Conservation (phyloP, 371 early-diverging fungal species). For the Batrachochytrium dendrobatidis region DNA sequence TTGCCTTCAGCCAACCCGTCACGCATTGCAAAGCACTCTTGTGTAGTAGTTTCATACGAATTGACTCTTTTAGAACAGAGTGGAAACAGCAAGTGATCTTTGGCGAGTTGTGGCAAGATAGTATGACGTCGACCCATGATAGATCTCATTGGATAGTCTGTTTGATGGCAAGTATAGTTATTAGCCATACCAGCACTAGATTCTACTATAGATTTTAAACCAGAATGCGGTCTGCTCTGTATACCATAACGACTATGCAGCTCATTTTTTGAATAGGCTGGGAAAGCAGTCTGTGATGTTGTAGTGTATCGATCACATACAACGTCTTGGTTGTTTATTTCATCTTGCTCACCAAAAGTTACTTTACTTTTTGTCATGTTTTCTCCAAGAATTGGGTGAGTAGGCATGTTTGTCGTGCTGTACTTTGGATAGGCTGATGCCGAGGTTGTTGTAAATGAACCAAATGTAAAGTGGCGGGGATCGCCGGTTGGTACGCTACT, state of each 20-base stretch:
- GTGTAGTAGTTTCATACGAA: constrained; percentile 19
- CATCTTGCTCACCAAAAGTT: constrained; percentile 15
- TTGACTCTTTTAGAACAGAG: neutral
- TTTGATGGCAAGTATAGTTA: constrained; percentile 8
- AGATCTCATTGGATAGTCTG: neutral
- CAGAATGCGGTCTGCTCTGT: neutral
- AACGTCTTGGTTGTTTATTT: neutral
- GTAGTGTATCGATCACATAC: constrained; percentile 8
- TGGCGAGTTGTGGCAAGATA: constrained; percentile 6
- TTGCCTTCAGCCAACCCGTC: constrained; percentile 11
- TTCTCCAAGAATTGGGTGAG: constrained; percentile 28
- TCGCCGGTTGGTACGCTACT: constrained; percentile 34
- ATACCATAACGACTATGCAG: neutral
- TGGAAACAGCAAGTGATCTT: constrained; percentile 10
- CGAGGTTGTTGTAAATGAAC: constrained; percentile 14
- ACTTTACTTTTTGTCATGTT: constrained; percentile 27
- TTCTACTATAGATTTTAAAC: neutral
- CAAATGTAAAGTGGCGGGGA: constrained; percentile 12
- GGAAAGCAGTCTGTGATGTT: constrained; percentile 10
- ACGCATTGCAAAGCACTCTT: constrained; percentile 16
- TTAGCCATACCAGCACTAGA: neutral
- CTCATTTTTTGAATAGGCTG: neutral
- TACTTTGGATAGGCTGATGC: constrained; percentile 17
- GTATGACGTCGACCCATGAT: neutral
- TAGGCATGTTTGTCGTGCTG: constrained; percentile 12